Percentiles rank a stretch among this genome's conserved stretches.
Conservation (phyloP, 1,284 basidiomycete genomes). For the Ustilago hordei region DNA sequence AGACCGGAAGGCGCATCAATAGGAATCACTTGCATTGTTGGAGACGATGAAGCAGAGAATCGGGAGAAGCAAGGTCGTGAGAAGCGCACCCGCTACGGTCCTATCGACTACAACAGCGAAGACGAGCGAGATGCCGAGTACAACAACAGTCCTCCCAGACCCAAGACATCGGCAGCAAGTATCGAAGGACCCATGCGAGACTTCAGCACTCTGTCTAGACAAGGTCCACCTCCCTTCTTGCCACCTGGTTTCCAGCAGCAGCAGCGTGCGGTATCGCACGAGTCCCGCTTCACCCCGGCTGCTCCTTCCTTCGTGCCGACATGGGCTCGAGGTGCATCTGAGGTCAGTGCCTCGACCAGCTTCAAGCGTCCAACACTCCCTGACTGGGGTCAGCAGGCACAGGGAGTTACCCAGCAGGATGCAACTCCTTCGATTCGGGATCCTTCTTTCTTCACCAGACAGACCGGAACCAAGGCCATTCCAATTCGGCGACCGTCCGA, state of each 20-base stretch:
- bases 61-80: slow-evolving; percentile 55
- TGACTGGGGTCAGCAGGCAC: slow-evolving; percentile 33
- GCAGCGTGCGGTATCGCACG: slow-evolving; percentile 38
- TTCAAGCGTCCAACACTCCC: slow-evolving; percentile 51
- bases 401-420: background rate
- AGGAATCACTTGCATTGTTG: background rate
- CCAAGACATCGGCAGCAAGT: slow-evolving; percentile 49
- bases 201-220: slow-evolving; percentile 37
- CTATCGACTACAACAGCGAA: slow-evolving; percentile 38
- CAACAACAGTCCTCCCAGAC: slow-evolving; percentile 45
- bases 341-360: slow-evolving; percentile 18
- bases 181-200: slow-evolving; percentile 58
- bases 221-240: slow-evolving; percentile 52
- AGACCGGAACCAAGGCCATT: slow-evolving; percentile 51
- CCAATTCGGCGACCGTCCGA: slow-evolving; percentile 52
- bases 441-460: slow-evolving; percentile 30
- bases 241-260: slow-evolving; percentile 21
- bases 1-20: slow-evolving; percentile 2
- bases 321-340: slow-evolving; percentile 26
- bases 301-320: slow-evolving; percentile 58
- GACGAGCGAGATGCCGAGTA: slow-evolving; percentile 25
- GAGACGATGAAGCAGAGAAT: slow-evolving; percentile 4
- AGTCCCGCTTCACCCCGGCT: slow-evolving; percentile 42
- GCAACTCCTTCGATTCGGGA: slow-evolving; percentile 28
- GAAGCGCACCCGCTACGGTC: slow-evolving; percentile 51